Percentiles rank a stretch among this genome's conserved stretches.
phyloP scores from a whole-genome alignment of 2,329 filamentous ascomycete genomes.

The Colletotrichum tropicale region DNA sequence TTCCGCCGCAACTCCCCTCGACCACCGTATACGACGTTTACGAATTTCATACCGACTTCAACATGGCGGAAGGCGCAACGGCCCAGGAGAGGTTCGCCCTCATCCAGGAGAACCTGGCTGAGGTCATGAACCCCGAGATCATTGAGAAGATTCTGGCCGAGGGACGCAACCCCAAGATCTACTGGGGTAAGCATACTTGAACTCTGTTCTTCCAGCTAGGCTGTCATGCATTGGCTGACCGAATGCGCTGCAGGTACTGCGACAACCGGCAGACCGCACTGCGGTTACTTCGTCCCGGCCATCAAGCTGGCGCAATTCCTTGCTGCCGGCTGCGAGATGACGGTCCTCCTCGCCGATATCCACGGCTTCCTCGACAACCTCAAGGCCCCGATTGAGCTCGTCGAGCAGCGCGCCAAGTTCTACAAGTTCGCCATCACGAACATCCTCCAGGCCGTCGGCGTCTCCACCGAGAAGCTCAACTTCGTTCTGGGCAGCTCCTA shows the following conservation, averaged over 20 bases:
- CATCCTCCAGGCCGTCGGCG: constrained; percentile 77
- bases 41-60: neutral
- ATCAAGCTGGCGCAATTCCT: constrained; percentile 92
- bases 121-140: constrained; percentile 84
- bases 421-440: constrained; percentile 79
- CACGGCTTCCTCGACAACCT: constrained; percentile 82
- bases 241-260: constrained; percentile 62
- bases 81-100: constrained; percentile 71
- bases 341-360: constrained; percentile 76
- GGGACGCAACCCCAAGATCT: constrained; percentile 76
- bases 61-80: constrained; percentile 36
- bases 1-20: neutral
- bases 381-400: constrained; percentile 88
- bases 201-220: neutral
- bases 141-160: constrained; percentile 75
- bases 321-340: constrained; percentile 81
- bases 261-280: constrained; percentile 86
- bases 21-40: neutral
- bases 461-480: constrained; percentile 77
- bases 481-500: constrained; percentile 88
- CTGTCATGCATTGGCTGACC: neutral
- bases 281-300: constrained; percentile 86
- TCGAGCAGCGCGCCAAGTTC: constrained; percentile 82
- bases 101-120: constrained; percentile 81
- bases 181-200: constrained; percentile 69